Evolutionary conservation across 768 basidiomycete genomes (phyloP), one percentile per base, ranked within the genome.

Genomic region (Pleurotus pulmonarius): DNA sequence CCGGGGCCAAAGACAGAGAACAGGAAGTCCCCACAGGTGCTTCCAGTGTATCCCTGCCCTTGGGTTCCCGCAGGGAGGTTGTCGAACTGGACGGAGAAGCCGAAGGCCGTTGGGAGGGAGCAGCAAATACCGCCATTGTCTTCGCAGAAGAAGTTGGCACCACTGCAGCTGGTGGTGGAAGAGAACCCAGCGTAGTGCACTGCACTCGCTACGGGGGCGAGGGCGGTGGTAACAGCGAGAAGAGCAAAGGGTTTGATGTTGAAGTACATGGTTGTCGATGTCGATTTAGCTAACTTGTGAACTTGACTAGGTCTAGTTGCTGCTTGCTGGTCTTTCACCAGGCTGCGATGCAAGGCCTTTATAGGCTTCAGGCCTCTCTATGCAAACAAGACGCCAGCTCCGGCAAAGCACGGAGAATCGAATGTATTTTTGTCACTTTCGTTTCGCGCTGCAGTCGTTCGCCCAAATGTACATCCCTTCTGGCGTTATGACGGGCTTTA

Each of bases 31-130:
- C 34, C 25, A 4, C 54, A 55, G 20, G 24, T 46, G 54, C 54
- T 46, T 11, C 43, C 43, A n/a, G 26, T 55, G 44, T 55, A 55
- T 55, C 54, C 54, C 54, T 55, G 54, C 5, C 54, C 54, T 38
- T 55, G 54, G 3, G 24, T 45, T 3, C 54, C 54, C 11, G 41
- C 54, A 24, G 54, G 54, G 11, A 55, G 54, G 24, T 40, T 37
- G 24, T 22, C 20, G 54, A 55, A 55, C 26, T 55, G 24, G 26
- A 39, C 54, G 40, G 44, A 55, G 54, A 45, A 55, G 41, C 54
- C 54, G 43, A 45, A 55, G 16, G 44, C 54, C n/a, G 54, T 55
- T 11, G 54, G 54, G 11, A 55, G 25, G 6, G 54, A 46, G 37
- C 54, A 55, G 26, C 54, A 55, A 12, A 55, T 22, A 9, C 13